These are phyloP conservation scores for Aspergillus wentii DNA, from an alignment of 495 filamentous ascomycete species.

Conservation along the genomic window DNA sequence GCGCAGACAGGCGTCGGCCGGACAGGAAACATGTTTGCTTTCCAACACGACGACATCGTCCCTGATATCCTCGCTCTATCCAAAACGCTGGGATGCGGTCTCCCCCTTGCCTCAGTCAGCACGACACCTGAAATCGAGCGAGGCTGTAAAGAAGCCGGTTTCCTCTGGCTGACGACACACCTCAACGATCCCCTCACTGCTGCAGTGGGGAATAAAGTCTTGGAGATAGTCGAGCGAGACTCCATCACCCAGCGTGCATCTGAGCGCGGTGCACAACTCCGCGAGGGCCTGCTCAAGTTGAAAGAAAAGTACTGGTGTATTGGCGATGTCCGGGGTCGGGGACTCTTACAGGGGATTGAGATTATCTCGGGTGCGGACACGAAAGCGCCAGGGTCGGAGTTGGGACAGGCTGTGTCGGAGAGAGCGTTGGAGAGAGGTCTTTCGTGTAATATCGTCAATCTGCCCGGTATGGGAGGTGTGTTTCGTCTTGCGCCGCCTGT, in stretches of 20 bases:
- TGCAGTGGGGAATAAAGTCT: slow-evolving; percentile 49
- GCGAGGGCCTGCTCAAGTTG: slow-evolving; percentile 34
- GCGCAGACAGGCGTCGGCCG: slow-evolving; percentile 51
- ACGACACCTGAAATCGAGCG: slow-evolving; percentile 43
- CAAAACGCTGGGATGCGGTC: slow-evolving; percentile 51
- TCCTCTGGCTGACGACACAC: slow-evolving; percentile 34
- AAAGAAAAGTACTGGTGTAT: slow-evolving; percentile 47
- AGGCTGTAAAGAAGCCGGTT: slow-evolving; percentile 23
- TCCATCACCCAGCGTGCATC: slow-evolving; percentile 32
- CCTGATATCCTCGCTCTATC: slow-evolving; percentile 50
- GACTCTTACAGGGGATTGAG: slow-evolving; percentile 49
- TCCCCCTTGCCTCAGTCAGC: slow-evolving; percentile 47
- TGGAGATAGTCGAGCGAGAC: slow-evolving; percentile 52
- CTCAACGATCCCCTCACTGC: slow-evolving; percentile 52
- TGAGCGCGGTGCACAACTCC: slow-evolving; percentile 35
- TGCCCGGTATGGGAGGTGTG: slow-evolving; percentile 46
- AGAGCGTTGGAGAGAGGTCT: slow-evolving; percentile 44
- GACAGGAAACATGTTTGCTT: slow-evolving; percentile 47
- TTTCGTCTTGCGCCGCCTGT: slow-evolving; percentile 56
- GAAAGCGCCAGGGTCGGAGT: slow-evolving; percentile 33
- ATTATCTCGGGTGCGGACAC: slow-evolving; percentile 43
- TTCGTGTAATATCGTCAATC: slow-evolving; percentile 47
- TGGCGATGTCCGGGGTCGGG: slow-evolving; percentile 51
- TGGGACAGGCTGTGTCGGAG: slow-evolving; percentile 42
- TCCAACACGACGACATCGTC: slow-evolving; percentile 40